These are phyloP conservation scores for Conringia planisiliqua DNA, from an alignment of 345 rosid genomes.

Conservation along the genomic window DNA sequence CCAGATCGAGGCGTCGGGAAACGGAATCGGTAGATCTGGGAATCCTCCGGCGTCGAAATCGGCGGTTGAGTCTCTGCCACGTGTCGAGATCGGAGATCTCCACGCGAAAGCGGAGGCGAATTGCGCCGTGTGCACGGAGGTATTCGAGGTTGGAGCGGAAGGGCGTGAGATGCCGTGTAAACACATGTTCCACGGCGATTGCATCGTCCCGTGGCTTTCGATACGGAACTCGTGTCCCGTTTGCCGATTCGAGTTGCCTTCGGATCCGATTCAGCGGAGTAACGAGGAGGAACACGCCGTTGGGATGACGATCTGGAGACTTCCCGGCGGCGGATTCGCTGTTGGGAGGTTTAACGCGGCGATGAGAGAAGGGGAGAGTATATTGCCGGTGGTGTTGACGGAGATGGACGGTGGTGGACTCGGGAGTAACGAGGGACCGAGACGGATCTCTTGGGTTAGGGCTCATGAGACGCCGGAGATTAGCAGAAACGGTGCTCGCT, in stretches of 20 bases:
- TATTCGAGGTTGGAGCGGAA: slow-evolving; percentile 50
- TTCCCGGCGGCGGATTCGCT: slow-evolving; percentile 84
- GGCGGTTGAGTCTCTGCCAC: slow-evolving; percentile 59
- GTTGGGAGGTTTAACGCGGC: slow-evolving; percentile 67
- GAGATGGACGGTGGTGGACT: slow-evolving; percentile 71
- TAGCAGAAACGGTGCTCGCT: slow-evolving; percentile 34
- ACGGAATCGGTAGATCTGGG: slow-evolving; percentile 50
- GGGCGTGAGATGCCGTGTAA: slow-evolving; percentile 82
- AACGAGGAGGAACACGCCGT: slow-evolving; percentile 30
- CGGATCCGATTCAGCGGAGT: slow-evolving; percentile 28
- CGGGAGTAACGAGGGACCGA: slow-evolving; percentile 37
- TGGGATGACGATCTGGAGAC: slow-evolving; percentile 77
- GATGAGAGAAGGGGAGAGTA: slow-evolving; percentile 39
- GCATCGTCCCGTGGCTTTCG: slow-evolving; percentile 74
- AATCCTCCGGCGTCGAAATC: slow-evolving; percentile 75
- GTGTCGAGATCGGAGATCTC: slow-evolving; percentile 41
- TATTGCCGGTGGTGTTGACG: slow-evolving; percentile 53
- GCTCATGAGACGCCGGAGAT: slow-evolving; percentile 18
- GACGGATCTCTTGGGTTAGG: slow-evolving; percentile 51
- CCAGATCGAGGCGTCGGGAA: slow-evolving; percentile 46
- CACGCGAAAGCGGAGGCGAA: slow-evolving; percentile 47
- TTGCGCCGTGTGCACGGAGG: slow-evolving; percentile 77
- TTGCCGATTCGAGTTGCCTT: slow-evolving; percentile 62
- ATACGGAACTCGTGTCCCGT: slow-evolving; percentile 71
- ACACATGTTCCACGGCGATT: slow-evolving; percentile 66